Percentiles rank a stretch among this genome's conserved stretches.
These are phyloP conservation scores for Quercus alba DNA, from an alignment of 306 rosid species.

Conservation along the genomic window DNA sequence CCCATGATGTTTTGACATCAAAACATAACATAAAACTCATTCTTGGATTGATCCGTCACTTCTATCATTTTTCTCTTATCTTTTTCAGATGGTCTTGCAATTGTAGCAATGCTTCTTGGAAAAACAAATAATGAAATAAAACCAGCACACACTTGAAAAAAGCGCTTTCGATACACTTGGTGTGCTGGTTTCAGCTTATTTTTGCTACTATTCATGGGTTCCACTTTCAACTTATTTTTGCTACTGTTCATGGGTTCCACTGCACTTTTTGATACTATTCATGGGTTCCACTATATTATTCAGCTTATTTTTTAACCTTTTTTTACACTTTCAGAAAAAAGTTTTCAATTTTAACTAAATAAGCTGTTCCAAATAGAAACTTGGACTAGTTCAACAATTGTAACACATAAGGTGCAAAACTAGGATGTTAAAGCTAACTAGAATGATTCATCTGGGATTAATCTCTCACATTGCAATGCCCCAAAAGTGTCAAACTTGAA, in stretches of 20 bases:
- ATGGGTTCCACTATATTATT: too few relatives aligned
- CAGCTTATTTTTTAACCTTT: too few relatives aligned
- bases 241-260: rapidly evolving
- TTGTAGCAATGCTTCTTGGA: conserved; percentile 32
- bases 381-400: not conserved
- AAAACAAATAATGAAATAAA: conserved; percentile 42
- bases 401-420: not conserved
- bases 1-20: too few relatives aligned
- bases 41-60: too few relatives aligned
- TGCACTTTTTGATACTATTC: too few relatives aligned
- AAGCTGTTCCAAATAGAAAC: too few relatives aligned
- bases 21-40: too few relatives aligned
- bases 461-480: not conserved
- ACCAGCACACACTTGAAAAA: conserved; percentile 33
- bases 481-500: not conserved
- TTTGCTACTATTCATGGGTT: too few relatives aligned
- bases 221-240: too few relatives aligned
- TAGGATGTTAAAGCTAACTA: not conserved
- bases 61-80: not conserved
- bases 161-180: not conserved
- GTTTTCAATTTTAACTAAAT: rapidly evolving
- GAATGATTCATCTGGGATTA: not conserved
- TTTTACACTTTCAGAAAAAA: too few relatives aligned
- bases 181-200: too few relatives aligned
- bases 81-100: conserved; percentile 31